Base-by-base conservation (phyloP, 352 stramenopile genomes). In the Paralagenidium karlingii region DNA sequence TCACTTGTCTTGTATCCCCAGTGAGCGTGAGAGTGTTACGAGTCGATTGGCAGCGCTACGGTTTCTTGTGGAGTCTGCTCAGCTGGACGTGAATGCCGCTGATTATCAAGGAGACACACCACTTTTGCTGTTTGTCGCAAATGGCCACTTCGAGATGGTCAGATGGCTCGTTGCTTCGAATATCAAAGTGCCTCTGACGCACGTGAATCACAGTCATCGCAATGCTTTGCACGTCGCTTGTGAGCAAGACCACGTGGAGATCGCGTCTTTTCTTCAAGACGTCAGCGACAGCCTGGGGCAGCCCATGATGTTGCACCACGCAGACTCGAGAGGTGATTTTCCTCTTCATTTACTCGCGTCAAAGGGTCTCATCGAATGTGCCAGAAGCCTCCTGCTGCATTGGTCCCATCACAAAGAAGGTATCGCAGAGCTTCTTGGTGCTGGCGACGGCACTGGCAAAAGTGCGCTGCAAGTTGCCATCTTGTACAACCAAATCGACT, bases 211-310 rank as follows among this genome's bases (percentile, higher is more conserved):
- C 5, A 58, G 51, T 12, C 58, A 52, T 1, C 52, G 62, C 24
- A 82, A 63, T 11, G 61, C 66, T 2, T 47, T 83, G n/a, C 68
- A 86, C 53, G 51, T 49, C 15, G 71, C 67, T 13, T 86, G 71
- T 24, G 55, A 68, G 8, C 37, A 60, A 10, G 71, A 86, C 31
- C 71, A 83, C 37, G 61, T 75, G 6, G 71, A 86, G 45, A 42
- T 67, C 22, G 71, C 63, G 13, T 50, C 33, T 2, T 57, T 58
- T 25, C 38, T 86, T 5, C 58, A 74, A 21, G 43, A n/a, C n/a
- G n/a, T n/a, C n/a, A n/a, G n/a, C n/a, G n/a, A n/a, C n/a, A n/a
- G n/a, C n/a, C n/a, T n/a, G n/a, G n/a, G n/a, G n/a, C n/a, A n/a
- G n/a, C n/a, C n/a, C n/a, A n/a, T 53, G 2, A 40, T 43, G 10